Conservation (phyloP, 345 rosid genomes). For the Citrus mangshanensis region DNA sequence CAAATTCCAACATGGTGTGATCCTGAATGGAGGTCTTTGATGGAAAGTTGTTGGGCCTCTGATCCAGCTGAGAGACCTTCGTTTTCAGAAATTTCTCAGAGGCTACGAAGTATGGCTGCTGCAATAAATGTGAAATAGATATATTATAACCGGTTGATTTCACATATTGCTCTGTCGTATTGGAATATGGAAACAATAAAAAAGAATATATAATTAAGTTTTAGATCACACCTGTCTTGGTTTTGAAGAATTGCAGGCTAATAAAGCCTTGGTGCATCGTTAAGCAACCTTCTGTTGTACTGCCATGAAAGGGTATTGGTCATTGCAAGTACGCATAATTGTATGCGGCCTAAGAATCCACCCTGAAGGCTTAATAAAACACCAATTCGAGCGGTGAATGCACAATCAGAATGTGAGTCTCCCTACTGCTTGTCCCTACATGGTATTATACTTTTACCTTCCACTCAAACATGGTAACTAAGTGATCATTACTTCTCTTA, state of each 20-base stretch:
- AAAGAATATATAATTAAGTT: constrained; percentile 3
- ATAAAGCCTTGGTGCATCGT: constrained; percentile 26
- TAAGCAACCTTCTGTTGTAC: constrained; percentile 15
- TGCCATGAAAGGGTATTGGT: constrained; percentile 15
- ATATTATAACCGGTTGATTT: constrained; percentile 4
- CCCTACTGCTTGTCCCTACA: background rate
- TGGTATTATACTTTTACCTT: background rate
- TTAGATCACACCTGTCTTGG: constrained; percentile 14
- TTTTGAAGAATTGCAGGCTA: constrained; percentile 26
- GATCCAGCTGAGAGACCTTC: constrained; percentile 94
- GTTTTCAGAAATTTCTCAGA: constrained; percentile 82
- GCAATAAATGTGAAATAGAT: constrained; percentile 78
- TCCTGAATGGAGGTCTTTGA: constrained; percentile 93
- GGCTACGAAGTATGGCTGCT: constrained; percentile 95
- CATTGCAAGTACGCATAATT: constrained; percentile 11
- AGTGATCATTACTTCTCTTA: constrained; percentile 4
- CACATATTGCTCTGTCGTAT: constrained; percentile 13
- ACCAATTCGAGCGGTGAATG: constrained; percentile 11
- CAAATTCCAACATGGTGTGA: constrained; percentile 94
- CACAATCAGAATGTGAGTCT: constrained; percentile 30
- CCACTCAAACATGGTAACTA: background rate
- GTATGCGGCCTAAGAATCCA: background rate
- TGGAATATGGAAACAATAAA: constrained; percentile 19
- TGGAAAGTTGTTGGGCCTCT: constrained; percentile 90
- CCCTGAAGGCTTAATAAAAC: constrained; percentile 17